A percentile compares a stretch with the other conserved stretches of the same genome.
phyloP scores from a whole-genome alignment of 257 asterid genomes.

The Asclepias syriaca region DNA sequence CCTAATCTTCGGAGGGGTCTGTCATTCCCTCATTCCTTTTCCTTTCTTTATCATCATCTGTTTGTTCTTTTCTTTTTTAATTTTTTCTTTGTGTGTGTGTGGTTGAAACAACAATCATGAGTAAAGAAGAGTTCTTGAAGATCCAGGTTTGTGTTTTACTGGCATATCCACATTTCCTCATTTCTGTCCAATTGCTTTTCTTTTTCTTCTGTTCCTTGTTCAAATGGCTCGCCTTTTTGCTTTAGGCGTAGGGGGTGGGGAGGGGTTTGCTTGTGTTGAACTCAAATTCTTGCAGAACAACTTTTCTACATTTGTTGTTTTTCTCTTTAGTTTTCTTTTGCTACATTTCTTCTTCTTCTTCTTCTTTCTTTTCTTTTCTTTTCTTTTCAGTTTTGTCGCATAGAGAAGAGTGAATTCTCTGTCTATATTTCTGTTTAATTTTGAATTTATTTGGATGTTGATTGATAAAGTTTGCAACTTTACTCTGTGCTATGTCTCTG shows the following conservation, averaged over 20 bases:
- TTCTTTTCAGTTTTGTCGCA: conserved; percentile 15
- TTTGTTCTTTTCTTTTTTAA: conserved; percentile 7
- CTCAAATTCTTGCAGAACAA: conserved; percentile 17
- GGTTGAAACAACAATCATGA: conserved; percentile 37
- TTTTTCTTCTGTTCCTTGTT: background rate
- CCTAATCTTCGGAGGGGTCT: background rate
- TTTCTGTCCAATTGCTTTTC: conserved; percentile 10
- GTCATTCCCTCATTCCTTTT: background rate
- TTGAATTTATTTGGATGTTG: conserved; percentile 15
- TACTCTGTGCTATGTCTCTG: conserved; percentile 37
- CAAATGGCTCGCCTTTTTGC: conserved; percentile 11
- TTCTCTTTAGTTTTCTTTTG: conserved; percentile 3
- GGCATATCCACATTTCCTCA: background rate
- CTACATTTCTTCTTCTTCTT: background rate
- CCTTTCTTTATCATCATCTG: conserved; percentile 10
- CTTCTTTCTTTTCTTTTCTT: conserved; percentile 2
- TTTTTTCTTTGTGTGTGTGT: conserved; percentile 9
- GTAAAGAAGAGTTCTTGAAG: conserved; percentile 95
- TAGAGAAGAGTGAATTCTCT: conserved; percentile 15
- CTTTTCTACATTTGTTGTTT: conserved; percentile 14
- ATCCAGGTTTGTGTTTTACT: conserved; percentile 55
- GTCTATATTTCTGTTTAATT: background rate
- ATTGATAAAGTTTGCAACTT: conserved; percentile 37
- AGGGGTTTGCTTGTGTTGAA: conserved; percentile 26
- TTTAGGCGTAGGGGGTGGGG: background rate